Evolutionary conservation across 805 yeast species (phyloP).

Genomic region (Metschnikowia matae): DNA sequence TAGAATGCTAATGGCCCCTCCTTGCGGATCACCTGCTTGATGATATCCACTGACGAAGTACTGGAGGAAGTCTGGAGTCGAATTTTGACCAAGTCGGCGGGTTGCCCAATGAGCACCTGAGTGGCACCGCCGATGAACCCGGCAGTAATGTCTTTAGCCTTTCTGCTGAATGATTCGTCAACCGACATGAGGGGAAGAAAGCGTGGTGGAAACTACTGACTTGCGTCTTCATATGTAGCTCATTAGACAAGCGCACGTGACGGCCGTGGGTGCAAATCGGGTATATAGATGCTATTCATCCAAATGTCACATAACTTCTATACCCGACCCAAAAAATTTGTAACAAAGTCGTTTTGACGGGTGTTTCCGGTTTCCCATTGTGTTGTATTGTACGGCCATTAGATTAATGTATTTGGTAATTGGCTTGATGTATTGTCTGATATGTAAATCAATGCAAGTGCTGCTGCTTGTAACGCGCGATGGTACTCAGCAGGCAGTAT

Average conservation of each 20-base stretch:
- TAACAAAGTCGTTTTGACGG: no score
- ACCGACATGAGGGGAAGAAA: conserved; percentile 15
- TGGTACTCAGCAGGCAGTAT: background rate
- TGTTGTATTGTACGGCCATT: no score
- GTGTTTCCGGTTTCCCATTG: no score
- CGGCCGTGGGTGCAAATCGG: conserved; percentile 13
- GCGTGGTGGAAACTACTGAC: background rate
- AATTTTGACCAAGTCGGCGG: conserved; percentile 43
- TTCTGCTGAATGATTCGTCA: conserved; percentile 35
- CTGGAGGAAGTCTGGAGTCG: conserved; percentile 37
- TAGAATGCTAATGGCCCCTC: conserved; percentile 43
- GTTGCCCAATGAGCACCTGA: conserved; percentile 45
- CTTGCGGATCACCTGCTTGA: conserved; percentile 34
- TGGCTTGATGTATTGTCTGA: background rate
- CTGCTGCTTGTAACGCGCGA: background rate
- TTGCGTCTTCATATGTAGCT: conserved; percentile 1
- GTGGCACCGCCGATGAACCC: conserved; percentile 47
- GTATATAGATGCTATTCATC: no score
- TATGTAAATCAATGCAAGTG: conserved; percentile 1
- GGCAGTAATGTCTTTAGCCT: conserved; percentile 40
- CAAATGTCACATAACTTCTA: background rate
- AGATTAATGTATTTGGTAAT: background rate
- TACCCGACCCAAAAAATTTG: background rate
- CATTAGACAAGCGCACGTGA: conserved; percentile 20
- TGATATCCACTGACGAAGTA: conserved; percentile 29